phyloP scores from a whole-genome alignment of 768 basidiomycete genomes.

The Phlebiopsis gigantea region DNA sequence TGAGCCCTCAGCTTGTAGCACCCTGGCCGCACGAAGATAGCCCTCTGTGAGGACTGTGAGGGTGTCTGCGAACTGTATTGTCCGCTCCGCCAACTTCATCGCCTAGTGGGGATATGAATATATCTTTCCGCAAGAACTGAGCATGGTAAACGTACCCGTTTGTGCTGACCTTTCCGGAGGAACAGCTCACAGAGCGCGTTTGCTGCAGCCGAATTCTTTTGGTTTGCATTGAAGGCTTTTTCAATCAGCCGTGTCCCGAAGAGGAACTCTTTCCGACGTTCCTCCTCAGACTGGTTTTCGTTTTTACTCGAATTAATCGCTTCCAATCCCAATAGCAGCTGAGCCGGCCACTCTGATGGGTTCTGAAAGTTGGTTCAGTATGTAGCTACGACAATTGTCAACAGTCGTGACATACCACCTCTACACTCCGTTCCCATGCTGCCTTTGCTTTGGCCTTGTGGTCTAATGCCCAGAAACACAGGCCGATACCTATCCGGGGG shows the following conservation, averaged over 20 bases:
- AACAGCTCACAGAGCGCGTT: slow-evolving; percentile 81
- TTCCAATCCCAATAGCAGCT: slow-evolving; percentile 80
- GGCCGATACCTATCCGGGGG: slow-evolving; percentile 91
- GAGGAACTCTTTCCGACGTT: slow-evolving; percentile 56
- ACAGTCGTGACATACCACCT: slow-evolving; percentile 55
- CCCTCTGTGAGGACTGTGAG: slow-evolving; percentile 81
- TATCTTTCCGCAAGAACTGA: background rate
- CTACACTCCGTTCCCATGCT: slow-evolving; percentile 88
- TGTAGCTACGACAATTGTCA: background rate
- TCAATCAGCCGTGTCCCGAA: slow-evolving; percentile 68
- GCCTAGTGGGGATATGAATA: slow-evolving; percentile 41
- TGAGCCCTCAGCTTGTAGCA: slow-evolving; percentile 68
- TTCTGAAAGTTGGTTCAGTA: slow-evolving; percentile 41
- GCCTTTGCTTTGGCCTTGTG: slow-evolving; percentile 75
- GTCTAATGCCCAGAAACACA: slow-evolving; percentile 89
- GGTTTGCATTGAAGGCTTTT: slow-evolving; percentile 74
- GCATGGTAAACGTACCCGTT: slow-evolving; percentile 40
- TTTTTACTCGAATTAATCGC: slow-evolving; percentile 83
- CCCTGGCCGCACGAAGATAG: slow-evolving; percentile 77
- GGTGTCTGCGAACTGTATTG: slow-evolving; percentile 91
- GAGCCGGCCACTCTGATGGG: slow-evolving; percentile 71
- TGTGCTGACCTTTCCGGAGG: slow-evolving; percentile 60
- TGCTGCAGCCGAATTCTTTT: slow-evolving; percentile 75
- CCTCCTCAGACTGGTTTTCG: slow-evolving; percentile 54
- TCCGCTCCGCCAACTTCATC: slow-evolving; percentile 88